These are phyloP conservation scores for Smithsoniella earleae DNA, from an alignment of 163 green algal species.

Conservation along the genomic window DNA sequence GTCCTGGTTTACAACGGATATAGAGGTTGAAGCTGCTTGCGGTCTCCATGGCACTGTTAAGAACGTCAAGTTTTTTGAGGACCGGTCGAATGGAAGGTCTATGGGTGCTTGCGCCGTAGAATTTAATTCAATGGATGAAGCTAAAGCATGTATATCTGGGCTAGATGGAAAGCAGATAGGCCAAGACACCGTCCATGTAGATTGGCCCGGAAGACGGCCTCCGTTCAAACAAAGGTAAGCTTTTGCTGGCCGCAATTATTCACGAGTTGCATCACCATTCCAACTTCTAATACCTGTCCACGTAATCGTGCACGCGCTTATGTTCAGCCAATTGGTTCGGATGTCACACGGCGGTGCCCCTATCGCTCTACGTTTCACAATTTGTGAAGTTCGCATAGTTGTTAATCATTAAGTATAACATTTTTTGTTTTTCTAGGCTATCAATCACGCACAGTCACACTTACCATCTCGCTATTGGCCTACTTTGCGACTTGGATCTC, in stretches of 20 bases:
- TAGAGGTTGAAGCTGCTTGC: constrained; percentile 28
- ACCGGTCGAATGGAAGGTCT: constrained; percentile 9
- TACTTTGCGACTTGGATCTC: no score
- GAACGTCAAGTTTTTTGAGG: constrained; percentile 25
- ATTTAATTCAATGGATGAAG: constrained; percentile 8
- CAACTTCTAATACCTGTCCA: neutral
- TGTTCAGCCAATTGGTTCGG: neutral
- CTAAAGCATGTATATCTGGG: constrained; percentile 7
- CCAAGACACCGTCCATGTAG: constrained; percentile 13
- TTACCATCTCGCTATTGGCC: no score
- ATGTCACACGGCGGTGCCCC: no score
- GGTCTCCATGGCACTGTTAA: constrained; percentile 15
- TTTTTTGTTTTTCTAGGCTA: no score
- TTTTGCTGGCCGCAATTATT: no score
- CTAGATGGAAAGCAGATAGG: neutral
- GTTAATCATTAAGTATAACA: no score
- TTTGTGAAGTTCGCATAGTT: no score
- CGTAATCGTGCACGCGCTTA: neutral
- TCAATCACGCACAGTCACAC: no score
- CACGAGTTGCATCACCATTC: no score
- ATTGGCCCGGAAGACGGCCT: constrained; percentile 20
- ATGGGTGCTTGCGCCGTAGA: constrained; percentile 23
- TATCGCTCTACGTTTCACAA: no score
- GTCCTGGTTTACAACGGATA: constrained; percentile 28
- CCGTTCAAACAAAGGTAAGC: constrained; percentile 24